phyloP scores from a whole-genome alignment of 2,329 filamentous ascomycete species.

The Pseudocercospora macadamiae region DNA sequence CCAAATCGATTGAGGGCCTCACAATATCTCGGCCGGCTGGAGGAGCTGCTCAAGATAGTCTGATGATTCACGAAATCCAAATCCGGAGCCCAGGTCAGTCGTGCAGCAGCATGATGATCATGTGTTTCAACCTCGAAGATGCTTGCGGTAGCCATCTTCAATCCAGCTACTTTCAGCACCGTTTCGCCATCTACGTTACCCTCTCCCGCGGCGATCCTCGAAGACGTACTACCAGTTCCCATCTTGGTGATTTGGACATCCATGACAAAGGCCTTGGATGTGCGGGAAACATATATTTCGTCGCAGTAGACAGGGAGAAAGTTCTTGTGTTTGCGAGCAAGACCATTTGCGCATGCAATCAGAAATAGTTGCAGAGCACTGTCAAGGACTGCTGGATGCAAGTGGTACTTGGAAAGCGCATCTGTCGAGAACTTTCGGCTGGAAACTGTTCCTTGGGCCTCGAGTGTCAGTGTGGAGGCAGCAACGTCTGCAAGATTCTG shows the following conservation, averaged over 20 bases:
- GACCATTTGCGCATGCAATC: neutral
- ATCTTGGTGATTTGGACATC: neutral
- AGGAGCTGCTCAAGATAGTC: neutral
- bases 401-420: neutral
- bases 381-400: neutral
- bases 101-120: neutral
- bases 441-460: neutral
- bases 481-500: neutral
- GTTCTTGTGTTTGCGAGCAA: neutral
- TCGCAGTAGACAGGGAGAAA: neutral
- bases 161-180: neutral
- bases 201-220: neutral
- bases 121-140: neutral
- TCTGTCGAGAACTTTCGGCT: neutral
- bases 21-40: neutral
- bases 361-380: neutral
- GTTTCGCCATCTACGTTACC: neutral
- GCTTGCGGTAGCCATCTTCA: neutral
- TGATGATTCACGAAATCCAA: neutral
- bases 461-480: neutral
- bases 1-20: neutral
- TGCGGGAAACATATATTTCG: neutral
- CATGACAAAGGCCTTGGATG: neutral
- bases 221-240: neutral
- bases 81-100: neutral